Conservation (phyloP, 2,329 filamentous ascomycete genomes). For the Coniochaeta sp. region DNA sequence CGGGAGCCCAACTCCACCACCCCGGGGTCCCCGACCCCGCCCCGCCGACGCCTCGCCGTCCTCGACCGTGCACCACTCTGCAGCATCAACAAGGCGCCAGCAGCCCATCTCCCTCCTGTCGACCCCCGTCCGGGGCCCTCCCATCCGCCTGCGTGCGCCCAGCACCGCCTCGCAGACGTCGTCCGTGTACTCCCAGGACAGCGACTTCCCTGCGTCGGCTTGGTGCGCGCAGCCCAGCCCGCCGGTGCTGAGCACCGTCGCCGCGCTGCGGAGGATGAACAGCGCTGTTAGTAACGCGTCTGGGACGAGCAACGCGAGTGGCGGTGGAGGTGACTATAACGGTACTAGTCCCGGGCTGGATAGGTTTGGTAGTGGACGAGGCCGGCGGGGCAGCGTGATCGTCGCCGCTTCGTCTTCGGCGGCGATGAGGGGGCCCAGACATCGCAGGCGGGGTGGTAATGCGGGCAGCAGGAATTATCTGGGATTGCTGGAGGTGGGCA, state of each 20-base stretch:
- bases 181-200: conserved; percentile 10
- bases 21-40: background rate
- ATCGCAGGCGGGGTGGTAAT: conserved; percentile 13
- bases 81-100: background rate
- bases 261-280: conserved; percentile 51
- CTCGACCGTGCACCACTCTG: background rate
- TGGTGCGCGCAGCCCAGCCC: conserved; percentile 3
- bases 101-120: background rate
- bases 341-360: conserved; percentile 31
- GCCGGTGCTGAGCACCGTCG: conserved; percentile 34
- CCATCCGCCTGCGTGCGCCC: background rate
- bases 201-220: background rate
- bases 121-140: background rate
- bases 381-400: conserved; percentile 6
- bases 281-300: conserved; percentile 30
- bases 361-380: conserved; percentile 20
- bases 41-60: background rate
- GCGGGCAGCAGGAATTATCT: conserved; percentile 40
- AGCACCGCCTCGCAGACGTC: conserved; percentile 6
- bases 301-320: conserved; percentile 2
- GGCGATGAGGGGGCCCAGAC: background rate
- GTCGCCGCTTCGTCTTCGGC: too few relatives aligned
- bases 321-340: background rate
- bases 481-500: conserved; percentile 24
- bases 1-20: background rate